Evolutionary conservation across 164 flowering plant genomes (phyloP).

Genomic region (Liquidambar formosana): DNA sequence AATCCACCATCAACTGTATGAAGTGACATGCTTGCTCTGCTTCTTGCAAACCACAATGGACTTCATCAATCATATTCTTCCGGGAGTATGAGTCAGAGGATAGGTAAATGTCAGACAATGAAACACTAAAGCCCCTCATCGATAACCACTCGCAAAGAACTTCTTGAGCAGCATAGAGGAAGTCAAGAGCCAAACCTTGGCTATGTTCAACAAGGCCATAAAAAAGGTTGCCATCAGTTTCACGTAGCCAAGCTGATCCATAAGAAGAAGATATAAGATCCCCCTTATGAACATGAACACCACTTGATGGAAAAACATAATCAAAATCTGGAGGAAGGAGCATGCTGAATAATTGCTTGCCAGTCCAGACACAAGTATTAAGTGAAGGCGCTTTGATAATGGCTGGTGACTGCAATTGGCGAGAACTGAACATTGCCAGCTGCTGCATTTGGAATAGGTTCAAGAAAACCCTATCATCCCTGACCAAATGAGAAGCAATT

Average conservation of each 20-base stretch:
- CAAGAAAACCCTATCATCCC: conserved; percentile 48
- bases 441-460: conserved; percentile 65
- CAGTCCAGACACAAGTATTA: conserved; percentile 57
- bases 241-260: conserved; percentile 69
- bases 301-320: conserved; percentile 35
- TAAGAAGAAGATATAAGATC: conserved; percentile 48
- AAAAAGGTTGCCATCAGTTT: conserved; percentile 50
- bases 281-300: conserved; percentile 51
- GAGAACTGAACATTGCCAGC: conserved; percentile 64
- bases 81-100: conserved; percentile 46
- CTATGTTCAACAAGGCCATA: conserved; percentile 39
- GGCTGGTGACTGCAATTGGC: conserved; percentile 38
- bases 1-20: conserved; percentile 53
- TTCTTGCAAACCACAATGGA: conserved; percentile 63
- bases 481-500: conserved; percentile 62
- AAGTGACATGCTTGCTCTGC: conserved; percentile 46
- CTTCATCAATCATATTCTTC: conserved; percentile 65
- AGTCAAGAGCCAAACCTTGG: conserved; percentile 40
- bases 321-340: conserved; percentile 65
- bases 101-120: conserved; percentile 69
- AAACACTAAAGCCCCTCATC: conserved; percentile 77
- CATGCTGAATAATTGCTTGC: conserved; percentile 75
- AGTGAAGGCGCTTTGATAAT: conserved; percentile 44
- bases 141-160: conserved; percentile 87
- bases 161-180: conserved; percentile 60